Base-by-base conservation (phyloP, 495 filamentous ascomycete genomes). In the Penicillium desertorum region DNA sequence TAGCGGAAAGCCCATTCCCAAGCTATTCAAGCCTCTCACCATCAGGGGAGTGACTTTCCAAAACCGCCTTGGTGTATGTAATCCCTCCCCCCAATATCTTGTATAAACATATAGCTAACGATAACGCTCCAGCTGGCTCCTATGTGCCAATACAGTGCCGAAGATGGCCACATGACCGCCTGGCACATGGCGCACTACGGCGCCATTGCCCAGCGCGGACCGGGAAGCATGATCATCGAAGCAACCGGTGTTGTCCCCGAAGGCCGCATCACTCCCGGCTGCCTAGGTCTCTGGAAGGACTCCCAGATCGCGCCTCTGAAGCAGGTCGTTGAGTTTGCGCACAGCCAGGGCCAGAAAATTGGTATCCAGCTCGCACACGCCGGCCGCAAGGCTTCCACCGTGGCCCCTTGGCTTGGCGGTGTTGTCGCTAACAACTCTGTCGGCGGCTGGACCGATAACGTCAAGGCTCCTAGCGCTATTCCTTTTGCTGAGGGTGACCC, bases 311-410 rank as follows among this genome's bases (percentile, higher is more conserved):
- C 73, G 25, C 80, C 79, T 1, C 61, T 92, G 54, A 78, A 76
- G 59, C 71, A 80, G 17, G 76, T 88, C 49, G 75, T 84, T 27
- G 86, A 91, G 43, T 91, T 91, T 60, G 83, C 81, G 5, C 88
- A 92, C 69, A 80, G 77, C 59, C 89, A 92, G 70, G 74, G 75
- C 63, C 85, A 86, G 69, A 85, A 86, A 60, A 83, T 89, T 45
- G 88, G 79, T 43, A 85, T 93, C 57, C 90, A 94, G 72, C 68
- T 93, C 6, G 87, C 75, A 14, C 90, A 94, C 63, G 88, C 89
- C 2, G 90, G 90, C 2, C 76, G 89, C 17, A 93, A 93, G 67
- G 87, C 86, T 2, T 81, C 76, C 54, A 87, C 81, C 4, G 77
- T 88, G 22, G 81, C 89, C 0, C 88, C 88, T 1, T 92, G 88